A percentile compares a stretch with the other conserved stretches of the same genome.
Evolutionary conservation across 2,329 filamentous ascomycete genomes (phyloP).

Genomic region (Epichloe brachyelytri): DNA sequence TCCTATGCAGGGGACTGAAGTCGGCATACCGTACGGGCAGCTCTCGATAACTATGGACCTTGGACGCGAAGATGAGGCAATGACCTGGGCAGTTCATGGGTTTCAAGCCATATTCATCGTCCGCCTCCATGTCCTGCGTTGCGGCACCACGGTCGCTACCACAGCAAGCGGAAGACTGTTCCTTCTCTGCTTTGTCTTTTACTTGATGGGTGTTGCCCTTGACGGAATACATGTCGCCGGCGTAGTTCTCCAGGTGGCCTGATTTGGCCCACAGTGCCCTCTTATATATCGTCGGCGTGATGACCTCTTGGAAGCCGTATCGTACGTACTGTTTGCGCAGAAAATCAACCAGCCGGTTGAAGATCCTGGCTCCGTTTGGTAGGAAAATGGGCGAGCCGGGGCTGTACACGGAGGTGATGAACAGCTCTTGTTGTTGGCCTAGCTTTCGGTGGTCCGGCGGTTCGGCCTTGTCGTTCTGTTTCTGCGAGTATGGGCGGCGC

Average conservation of each 20-base stretch:
- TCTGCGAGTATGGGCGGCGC: slow-evolving; percentile 18
- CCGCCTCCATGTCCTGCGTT: slow-evolving; percentile 37
- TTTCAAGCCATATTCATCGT: slow-evolving; percentile 70
- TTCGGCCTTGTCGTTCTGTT: slow-evolving; percentile 14
- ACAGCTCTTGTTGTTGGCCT: slow-evolving; percentile 57
- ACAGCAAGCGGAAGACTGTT: slow-evolving; percentile 15
- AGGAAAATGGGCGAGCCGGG: slow-evolving; percentile 78
- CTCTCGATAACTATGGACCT: slow-evolving; percentile 63
- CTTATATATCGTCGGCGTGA: slow-evolving; percentile 86
- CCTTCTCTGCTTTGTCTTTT: not conserved
- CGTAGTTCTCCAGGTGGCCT: slow-evolving; percentile 80
- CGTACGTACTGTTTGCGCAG: slow-evolving; percentile 71
- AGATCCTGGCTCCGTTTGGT: slow-evolving; percentile 67
- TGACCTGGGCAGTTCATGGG: slow-evolving; percentile 92
- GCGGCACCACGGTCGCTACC: slow-evolving; percentile 15
- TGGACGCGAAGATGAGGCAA: slow-evolving; percentile 68
- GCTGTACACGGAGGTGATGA: slow-evolving; percentile 66
- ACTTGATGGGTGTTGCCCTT: slow-evolving; percentile 32
- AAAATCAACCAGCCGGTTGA: slow-evolving; percentile 73
- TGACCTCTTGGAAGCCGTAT: slow-evolving; percentile 79
- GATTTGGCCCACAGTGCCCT: slow-evolving; percentile 76
- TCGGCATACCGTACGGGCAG: slow-evolving; percentile 76
- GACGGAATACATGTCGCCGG: slow-evolving; percentile 85
- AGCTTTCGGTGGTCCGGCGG: slow-evolving; percentile 47
- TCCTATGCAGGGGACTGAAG: slow-evolving; percentile 76